Evolutionary conservation across 768 basidiomycete genomes (phyloP), one percentile per base, ranked within the genome.

Genomic region (Kwoniella botswanensis): DNA sequence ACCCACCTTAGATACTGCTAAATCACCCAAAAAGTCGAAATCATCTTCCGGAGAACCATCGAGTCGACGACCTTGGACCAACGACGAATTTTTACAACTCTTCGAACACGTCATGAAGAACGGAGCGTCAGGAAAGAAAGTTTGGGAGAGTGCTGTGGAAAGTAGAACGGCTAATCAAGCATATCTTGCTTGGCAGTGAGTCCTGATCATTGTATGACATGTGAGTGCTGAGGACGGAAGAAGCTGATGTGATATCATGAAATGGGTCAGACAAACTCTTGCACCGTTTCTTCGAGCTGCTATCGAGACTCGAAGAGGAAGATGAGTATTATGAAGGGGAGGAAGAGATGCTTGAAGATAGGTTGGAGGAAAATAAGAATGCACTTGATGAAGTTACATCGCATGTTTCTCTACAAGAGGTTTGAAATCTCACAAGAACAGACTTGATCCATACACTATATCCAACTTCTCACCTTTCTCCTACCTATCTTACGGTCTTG

Each of bases 171-270:
- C 59, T 5, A 71, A 71, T 56, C 71, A 71, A 43, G 15, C 29
- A 22, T 63, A 63, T 67, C 59, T 56, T 54, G 63, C 53, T 56
- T 71, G 71, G 71, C 22, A n/a, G 71, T 71, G 44, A 67, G 71
- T 61, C 18, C 13, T 35, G 24, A 13, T 24, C 3, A 6, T 35
- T 35, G 35, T 35, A 35, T 35, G 35, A 35, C 35, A 35, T 35
- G 35, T 35, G 35, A 35, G 35, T 35, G 46, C 3, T 13, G 46
- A 50, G 18, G 12, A 17, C 13, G 46, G 18, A 50, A 22, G n/a
- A 24, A 58, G 57, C 57, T 58, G 57, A 58, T 15, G 57, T 26
- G 26, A 41, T 10, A 1, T 24, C 0, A 17, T 35, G 24, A 6
- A 1, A 17, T 26, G 24, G 57, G 11, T 26, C 15, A 58, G 57